Percentiles rank a stretch among this genome's conserved stretches.
Conservation (phyloP, 179 eudicot genomes). For the Beta corolliflora region DNA sequence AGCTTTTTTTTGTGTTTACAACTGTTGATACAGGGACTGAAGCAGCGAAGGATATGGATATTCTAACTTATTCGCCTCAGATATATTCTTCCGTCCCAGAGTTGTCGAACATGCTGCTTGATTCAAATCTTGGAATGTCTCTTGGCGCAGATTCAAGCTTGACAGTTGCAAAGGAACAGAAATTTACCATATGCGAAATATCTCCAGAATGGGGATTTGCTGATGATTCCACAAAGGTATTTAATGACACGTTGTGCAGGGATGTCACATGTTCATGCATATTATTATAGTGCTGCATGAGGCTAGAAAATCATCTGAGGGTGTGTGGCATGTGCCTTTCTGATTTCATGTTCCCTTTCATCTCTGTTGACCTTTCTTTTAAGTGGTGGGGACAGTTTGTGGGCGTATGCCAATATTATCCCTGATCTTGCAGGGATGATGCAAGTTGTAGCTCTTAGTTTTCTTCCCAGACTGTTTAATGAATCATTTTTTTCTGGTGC, state of each 20-base stretch:
- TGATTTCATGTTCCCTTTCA: not conserved
- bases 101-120: conserved; percentile 41
- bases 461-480: not conserved
- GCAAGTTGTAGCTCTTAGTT: not conserved
- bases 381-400: not conserved
- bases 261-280: conserved; percentile 1
- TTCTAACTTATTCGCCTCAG: conserved; percentile 41
- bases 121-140: conserved; percentile 51
- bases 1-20: conserved; percentile 28
- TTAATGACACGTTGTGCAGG: not conserved
- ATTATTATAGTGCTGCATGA: not conserved
- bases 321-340: not conserved
- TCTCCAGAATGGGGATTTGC: conserved; percentile 85
- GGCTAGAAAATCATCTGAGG: not conserved
- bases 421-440: not conserved
- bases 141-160: conserved; percentile 54
- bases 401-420: not conserved
- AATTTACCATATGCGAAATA: conserved; percentile 68
- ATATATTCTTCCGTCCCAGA: conserved; percentile 30
- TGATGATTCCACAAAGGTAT: conserved; percentile 68
- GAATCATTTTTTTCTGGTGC: conserved; percentile 25
- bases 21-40: conserved; percentile 34
- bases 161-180: conserved; percentile 63
- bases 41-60: conserved; percentile 37
- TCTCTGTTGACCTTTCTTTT: not conserved